Base-by-base conservation (phyloP, 2,329 filamentous ascomycete species). In the Coniochaeta sp. region DNA sequence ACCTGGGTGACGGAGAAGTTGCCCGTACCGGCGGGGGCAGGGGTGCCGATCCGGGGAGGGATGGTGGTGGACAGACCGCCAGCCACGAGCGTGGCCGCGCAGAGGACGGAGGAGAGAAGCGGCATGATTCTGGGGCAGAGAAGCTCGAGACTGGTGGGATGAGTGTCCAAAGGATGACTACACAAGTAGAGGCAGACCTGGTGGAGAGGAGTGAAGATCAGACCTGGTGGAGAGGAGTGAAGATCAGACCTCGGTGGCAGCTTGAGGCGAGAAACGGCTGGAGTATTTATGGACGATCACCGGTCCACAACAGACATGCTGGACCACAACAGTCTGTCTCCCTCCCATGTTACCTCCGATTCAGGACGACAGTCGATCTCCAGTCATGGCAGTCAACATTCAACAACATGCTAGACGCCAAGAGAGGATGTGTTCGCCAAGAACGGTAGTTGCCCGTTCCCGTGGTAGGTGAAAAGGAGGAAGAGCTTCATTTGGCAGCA, bases 1-100 rank as follows among this genome's bases (percentile, higher is more conserved):
- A 69, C 61, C 56, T 70, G 67, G 32, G 62, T 56, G 16, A 70
- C 61, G 4, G 62, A 62, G 56, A 63, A 67, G 54, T 49, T 52
- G 48, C 46, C 51, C 49, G 27, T 26, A 13, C 18, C 27, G 10
- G 49, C 28, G 4, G 28, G 28, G 50, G 72, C 72, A n/a, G 30
- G n/a, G 20, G 28, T 7, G 6, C 10, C 42, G 27, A 31, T n/a
- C 24, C 33, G 49, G 22, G 51, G 27, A n/a, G 50, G 51, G 20
- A 55, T 27, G 9, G 32, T 33, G 12, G 48, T 38, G 7, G 51
- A 49, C 13, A 54, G 4, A 10, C 38, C 54, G 5, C 27, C 35
- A 32, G 24, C 33, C 16, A 50, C 46, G 28, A 56, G 42, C 8
- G 32, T 28, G 18, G 47, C 31, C 10, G 49, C 52, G 22, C 49